phyloP scores from a whole-genome alignment of 2,329 filamentous ascomycete genomes.

The Apiospora aurea region DNA sequence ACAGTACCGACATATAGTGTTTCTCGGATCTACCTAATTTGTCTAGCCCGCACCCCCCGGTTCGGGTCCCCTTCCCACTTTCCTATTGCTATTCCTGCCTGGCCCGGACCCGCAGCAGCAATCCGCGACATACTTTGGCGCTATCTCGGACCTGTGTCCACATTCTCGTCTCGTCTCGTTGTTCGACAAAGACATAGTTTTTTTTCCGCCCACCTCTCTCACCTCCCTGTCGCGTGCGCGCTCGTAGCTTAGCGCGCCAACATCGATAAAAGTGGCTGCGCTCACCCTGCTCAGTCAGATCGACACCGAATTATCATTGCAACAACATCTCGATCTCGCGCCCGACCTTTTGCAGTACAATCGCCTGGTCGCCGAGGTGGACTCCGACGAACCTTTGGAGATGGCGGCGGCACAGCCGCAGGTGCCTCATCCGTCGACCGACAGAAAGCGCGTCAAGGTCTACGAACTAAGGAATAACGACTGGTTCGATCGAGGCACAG shows the following conservation, averaged over 20 bases:
- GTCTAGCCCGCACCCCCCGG: slow-evolving; percentile 18
- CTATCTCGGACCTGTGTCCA: slow-evolving; percentile 23
- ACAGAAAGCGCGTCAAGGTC: slow-evolving; percentile 89
- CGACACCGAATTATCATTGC: slow-evolving; percentile 64
- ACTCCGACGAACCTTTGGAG: slow-evolving; percentile 66
- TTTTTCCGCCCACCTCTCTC: not conserved
- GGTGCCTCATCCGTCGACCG: slow-evolving; percentile 72
- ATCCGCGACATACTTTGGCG: slow-evolving; percentile 24
- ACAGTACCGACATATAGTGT: slow-evolving; percentile 15
- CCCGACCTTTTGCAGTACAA: slow-evolving; percentile 60
- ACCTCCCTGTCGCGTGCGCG: slow-evolving; percentile 40
- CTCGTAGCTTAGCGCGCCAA: slow-evolving; percentile 43
- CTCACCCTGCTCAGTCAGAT: slow-evolving; percentile 61
- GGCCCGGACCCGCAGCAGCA: slow-evolving; percentile 22
- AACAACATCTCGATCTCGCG: slow-evolving; percentile 65
- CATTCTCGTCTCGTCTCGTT: slow-evolving; percentile 21
- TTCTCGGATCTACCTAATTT: slow-evolving; percentile 20
- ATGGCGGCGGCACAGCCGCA: slow-evolving; percentile 67
- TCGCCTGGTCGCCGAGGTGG: slow-evolving; percentile 58
- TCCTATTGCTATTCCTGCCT: slow-evolving; percentile 22
- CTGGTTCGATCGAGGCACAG: slow-evolving; percentile 98
- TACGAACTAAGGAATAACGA: slow-evolving; percentile 98
- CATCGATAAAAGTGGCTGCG: slow-evolving; percentile 57
- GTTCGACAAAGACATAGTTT: slow-evolving; percentile 24
- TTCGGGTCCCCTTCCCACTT: slow-evolving; percentile 21